Conservation (phyloP, 441 rosid species). For the Arabidopsis lyrata region DNA sequence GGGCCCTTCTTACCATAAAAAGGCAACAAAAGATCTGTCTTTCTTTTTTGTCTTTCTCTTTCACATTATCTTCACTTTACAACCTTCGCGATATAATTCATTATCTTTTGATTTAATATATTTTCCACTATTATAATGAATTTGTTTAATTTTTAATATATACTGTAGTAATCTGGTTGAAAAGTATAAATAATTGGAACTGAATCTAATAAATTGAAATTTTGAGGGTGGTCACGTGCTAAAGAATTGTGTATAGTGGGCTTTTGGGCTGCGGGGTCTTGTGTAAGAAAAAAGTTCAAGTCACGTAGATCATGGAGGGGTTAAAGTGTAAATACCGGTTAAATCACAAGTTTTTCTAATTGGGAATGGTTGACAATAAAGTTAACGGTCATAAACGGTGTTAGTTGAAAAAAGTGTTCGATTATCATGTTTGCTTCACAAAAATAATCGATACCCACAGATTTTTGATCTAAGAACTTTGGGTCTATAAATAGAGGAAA, state of each 20-base stretch:
- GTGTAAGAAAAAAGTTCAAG: constrained; percentile 14
- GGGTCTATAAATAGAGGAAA: no score
- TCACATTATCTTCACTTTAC: constrained; percentile 14
- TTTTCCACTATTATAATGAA: not conserved
- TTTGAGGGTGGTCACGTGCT: constrained; percentile 11
- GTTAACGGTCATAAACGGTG: constrained; percentile 28
- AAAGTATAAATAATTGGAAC: not conserved
- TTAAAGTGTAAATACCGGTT: constrained; percentile 16
- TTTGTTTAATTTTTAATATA: no score
- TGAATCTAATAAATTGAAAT: not conserved
- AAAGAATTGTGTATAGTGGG: not conserved
- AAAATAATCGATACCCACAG: not conserved
- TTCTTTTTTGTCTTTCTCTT: not conserved
- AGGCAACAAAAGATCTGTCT: constrained; percentile 2
- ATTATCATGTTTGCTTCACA: no score
- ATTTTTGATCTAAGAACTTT: no score
- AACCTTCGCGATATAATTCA: constrained; percentile 9
- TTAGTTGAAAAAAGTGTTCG: not conserved
- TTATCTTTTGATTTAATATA: not conserved
- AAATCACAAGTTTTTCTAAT: constrained; percentile 16
- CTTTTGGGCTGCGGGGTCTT: constrained; percentile 25
- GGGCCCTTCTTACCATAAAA: constrained; percentile 8
- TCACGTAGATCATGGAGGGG: constrained; percentile 30
- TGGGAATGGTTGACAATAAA: not conserved
- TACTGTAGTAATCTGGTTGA: not conserved